Conservation (phyloP, 2,329 filamentous ascomycete species). For the Botrytis hyacinthi region DNA sequence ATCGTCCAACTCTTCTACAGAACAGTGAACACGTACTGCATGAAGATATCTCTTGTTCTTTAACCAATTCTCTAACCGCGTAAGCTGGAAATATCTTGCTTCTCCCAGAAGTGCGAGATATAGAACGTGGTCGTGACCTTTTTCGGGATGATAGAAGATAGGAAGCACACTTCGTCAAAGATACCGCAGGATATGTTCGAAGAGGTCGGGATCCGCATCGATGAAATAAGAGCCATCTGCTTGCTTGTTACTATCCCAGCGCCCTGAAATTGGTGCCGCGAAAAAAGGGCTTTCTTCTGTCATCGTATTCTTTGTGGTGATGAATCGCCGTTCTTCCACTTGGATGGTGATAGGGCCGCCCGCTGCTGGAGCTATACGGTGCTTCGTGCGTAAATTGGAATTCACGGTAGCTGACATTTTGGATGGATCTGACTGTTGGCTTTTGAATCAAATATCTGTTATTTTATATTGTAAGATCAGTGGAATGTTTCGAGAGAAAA, state of each 20-base stretch:
- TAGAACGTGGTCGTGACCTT: slow-evolving; percentile 39
- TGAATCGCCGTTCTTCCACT: slow-evolving; percentile 20
- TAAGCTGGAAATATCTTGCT: slow-evolving; percentile 40
- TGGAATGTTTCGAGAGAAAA: neutral
- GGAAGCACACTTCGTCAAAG: slow-evolving; percentile 39
- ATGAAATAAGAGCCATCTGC: slow-evolving; percentile 42
- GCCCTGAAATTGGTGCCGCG: slow-evolving; percentile 27
- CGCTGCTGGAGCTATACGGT: neutral
- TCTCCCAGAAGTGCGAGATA: slow-evolving; percentile 40
- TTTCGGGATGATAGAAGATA: slow-evolving; percentile 38
- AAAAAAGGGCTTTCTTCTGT: slow-evolving; percentile 8
- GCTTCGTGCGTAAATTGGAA: neutral
- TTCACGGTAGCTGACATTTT: neutral
- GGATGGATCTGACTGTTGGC: neutral
- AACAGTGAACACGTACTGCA: slow-evolving; percentile 6
- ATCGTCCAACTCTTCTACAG: slow-evolving; percentile 18
- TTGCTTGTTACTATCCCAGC: slow-evolving; percentile 32
- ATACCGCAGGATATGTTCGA: slow-evolving; percentile 41
- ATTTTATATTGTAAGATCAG: neutral
- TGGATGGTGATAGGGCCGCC: slow-evolving; percentile 2
- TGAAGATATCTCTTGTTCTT: slow-evolving; percentile 19
- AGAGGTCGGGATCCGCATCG: slow-evolving; percentile 41
- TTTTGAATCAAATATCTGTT: rapidly evolving
- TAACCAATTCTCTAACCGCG: slow-evolving; percentile 36
- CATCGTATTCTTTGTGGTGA: slow-evolving; percentile 3